These are phyloP conservation scores for Mycena venus DNA, from an alignment of 768 basidiomycete genomes.

Conservation along the genomic window DNA sequence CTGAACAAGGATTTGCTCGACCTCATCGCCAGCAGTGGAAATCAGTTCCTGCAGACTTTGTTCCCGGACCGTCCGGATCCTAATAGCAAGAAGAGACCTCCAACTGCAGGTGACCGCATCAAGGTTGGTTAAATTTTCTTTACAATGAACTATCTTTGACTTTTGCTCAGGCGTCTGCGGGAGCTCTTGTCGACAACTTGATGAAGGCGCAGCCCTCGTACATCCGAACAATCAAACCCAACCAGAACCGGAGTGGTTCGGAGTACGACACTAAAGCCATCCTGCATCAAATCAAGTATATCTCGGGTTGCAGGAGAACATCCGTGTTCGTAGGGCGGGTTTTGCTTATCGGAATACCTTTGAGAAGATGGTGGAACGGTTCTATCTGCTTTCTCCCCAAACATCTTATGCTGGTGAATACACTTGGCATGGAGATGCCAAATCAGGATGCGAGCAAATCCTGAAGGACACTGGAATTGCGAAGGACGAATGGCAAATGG, in stretches of 20 bases:
- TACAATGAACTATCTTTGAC: background rate
- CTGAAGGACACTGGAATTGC: conserved; percentile 96
- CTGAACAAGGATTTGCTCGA: conserved; percentile 96
- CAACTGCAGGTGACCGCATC: conserved; percentile 97
- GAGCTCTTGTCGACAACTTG: conserved; percentile 95
- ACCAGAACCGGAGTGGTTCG: conserved; percentile 91
- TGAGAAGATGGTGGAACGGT: conserved; percentile 98
- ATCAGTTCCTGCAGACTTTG: conserved; percentile 87
- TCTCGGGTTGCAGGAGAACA: conserved; percentile 97
- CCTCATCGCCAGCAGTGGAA: conserved; percentile 82
- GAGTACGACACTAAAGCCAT: conserved; percentile 97
- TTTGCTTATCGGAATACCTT: conserved; percentile 99
- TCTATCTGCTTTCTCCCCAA: conserved; percentile 94
- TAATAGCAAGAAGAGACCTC: conserved; percentile 97
- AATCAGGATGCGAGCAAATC: conserved; percentile 93
- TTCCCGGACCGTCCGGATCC: conserved; percentile 97
- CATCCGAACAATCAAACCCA: conserved; percentile 99
- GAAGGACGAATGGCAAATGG: conserved; percentile 99
- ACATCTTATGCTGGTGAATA: conserved; percentile 99
- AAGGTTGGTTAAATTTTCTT: conserved; percentile 67
- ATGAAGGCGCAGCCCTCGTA: conserved; percentile 98
- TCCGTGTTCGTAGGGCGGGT: conserved; percentile 95
- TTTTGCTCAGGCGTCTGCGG: conserved; percentile 80
- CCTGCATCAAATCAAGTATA: conserved; percentile 99
- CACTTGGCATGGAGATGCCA: conserved; percentile 92